Evolutionary conservation across 2,329 filamentous ascomycete genomes (phyloP), one percentile per base, ranked within the genome.

Genomic region (Calycina herbarum): DNA sequence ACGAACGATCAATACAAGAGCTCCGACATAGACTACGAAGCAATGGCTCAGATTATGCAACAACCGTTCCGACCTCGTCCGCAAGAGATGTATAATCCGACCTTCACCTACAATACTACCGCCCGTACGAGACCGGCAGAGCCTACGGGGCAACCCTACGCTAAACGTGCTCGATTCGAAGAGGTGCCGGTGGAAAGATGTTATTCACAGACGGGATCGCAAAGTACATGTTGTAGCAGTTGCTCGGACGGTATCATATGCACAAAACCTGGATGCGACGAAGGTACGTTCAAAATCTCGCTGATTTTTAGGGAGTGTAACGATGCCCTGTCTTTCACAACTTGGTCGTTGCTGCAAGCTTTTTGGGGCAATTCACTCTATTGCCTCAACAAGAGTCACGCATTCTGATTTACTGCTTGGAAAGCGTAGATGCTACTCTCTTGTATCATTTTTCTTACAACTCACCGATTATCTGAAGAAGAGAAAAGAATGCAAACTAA

Each of bases 191-290:
- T 65, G 1, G 64, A 66, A 4, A 62, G n/a, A 24, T 66, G 64
- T 48, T 62, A 45, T 35, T 66, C 64, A 5, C 60, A 63, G 29
- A 42, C 64, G 7, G 64, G 60, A 24, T 59, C 64, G 24, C 60
- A 59, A 45, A 74, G 72, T 61, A 68, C 70, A 63, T 75, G 73
- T 61, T 75, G 73, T 57, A 75, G 73, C 61, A 73, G 69, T 60
- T 75, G 73, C 59, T 66, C 70, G 51, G 70, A 68, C 31, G 71
- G 72, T 8, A 45, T 63, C 27, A 51, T 65, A 17, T 74, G 73
- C 54, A 67, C 65, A 15, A 67, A 70, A 20, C 68, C 73, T 8
- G 68, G 73, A 31, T 74, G 73, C 62, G 42, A 57, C 13, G 33
- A 58, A 27, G 61, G 45, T 51, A 24, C 10, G 45, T 51, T 24